Evolutionary conservation across 2,329 filamentous ascomycete genomes (phyloP).

Genomic region (Diaporthe batatas): DNA sequence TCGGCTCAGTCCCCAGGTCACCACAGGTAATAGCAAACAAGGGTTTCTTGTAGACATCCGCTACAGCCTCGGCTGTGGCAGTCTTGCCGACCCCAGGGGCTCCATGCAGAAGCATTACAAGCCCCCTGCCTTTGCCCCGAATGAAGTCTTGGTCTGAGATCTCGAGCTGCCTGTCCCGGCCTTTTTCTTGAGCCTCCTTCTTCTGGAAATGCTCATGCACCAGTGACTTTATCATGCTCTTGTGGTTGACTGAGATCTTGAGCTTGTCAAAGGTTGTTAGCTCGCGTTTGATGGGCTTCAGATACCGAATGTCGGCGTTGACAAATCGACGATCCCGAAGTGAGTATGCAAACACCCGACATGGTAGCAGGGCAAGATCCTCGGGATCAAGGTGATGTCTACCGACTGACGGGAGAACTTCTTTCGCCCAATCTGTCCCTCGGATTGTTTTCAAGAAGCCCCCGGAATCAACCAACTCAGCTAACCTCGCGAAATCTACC

Average conservation of each 20-base stretch:
- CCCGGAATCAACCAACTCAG: not conserved
- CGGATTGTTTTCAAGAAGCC: not conserved
- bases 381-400: not conserved
- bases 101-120: constrained; percentile 53
- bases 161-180: not conserved
- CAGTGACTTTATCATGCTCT: not conserved
- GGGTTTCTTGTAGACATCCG: constrained; percentile 48
- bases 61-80: constrained; percentile 54
- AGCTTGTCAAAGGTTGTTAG: not conserved
- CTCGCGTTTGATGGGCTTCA: not conserved
- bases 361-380: constrained; percentile 19
- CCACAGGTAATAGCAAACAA: constrained; percentile 50
- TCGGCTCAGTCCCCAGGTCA: constrained; percentile 48
- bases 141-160: constrained; percentile 37
- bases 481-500: not conserved
- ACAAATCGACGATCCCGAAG: constrained; percentile 18
- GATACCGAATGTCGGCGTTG: not conserved
- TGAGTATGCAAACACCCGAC: not conserved
- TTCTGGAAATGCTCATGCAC: constrained; percentile 18
- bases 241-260: not conserved
- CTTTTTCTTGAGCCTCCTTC: not conserved
- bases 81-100: constrained; percentile 55
- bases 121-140: constrained; percentile 52
- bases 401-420: too few species aligned
- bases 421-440: not conserved